Conservation (phyloP, 805 yeast species). For the Candida cerambycidarum region DNA sequence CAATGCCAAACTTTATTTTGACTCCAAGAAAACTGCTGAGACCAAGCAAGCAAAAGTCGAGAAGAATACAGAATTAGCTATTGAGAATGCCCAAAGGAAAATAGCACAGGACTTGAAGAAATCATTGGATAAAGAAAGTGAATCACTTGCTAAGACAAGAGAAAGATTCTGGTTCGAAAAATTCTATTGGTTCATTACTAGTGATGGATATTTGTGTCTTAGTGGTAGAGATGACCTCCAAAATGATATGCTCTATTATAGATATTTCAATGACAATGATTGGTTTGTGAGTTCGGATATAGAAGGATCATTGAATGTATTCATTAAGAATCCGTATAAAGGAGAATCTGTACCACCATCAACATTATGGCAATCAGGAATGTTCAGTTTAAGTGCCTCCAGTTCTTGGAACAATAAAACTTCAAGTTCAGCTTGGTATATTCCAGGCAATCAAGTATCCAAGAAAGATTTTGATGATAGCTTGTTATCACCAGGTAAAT, state of each 20-base stretch:
- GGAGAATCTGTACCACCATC: slow-evolving; percentile 79
- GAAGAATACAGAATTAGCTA: slow-evolving; percentile 71
- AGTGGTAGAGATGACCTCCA: slow-evolving; percentile 85
- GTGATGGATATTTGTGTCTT: slow-evolving; percentile 82
- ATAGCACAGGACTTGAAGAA: slow-evolving; percentile 70
- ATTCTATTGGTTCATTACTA: slow-evolving; percentile 89
- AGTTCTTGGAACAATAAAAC: slow-evolving; percentile 89
- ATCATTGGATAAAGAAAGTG: slow-evolving; percentile 53
- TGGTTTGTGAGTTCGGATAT: slow-evolving; percentile 70
- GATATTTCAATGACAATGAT: slow-evolving; percentile 75
- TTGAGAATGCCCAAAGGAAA: slow-evolving; percentile 78
- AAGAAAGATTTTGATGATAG: slow-evolving; percentile 65
- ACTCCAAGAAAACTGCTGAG: slow-evolving; percentile 69
- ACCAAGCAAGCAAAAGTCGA: slow-evolving; percentile 80
- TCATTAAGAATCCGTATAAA: slow-evolving; percentile 75
- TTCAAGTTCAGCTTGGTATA: slow-evolving; percentile 82
- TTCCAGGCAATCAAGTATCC: slow-evolving; percentile 65
- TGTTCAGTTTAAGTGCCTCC: slow-evolving; percentile 76
- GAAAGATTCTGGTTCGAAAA: slow-evolving; percentile 90
- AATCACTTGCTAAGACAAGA: slow-evolving; percentile 58
- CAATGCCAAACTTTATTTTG: slow-evolving; percentile 80
- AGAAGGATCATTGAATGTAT: slow-evolving; percentile 71
- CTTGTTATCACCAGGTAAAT: slow-evolving; percentile 60
- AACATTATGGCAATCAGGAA: slow-evolving; percentile 86
- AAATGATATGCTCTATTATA: slow-evolving; percentile 73